Conservation (phyloP, 495 filamentous ascomycete genomes). For the Xylaria grammica region DNA sequence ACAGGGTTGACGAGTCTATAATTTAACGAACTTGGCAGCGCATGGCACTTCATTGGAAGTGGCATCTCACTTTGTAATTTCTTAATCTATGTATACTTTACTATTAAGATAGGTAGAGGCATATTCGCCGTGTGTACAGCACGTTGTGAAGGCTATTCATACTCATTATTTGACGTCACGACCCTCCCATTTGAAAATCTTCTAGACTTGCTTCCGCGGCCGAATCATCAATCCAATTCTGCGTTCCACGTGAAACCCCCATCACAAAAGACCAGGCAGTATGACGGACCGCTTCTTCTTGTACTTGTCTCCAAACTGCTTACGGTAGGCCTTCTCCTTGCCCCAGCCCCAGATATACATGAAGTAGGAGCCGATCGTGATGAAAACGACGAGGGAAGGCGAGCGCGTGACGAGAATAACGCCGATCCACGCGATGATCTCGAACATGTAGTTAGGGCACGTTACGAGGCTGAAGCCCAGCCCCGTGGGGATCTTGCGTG, state of each 20-base stretch:
- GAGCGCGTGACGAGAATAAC: constrained; percentile 77
- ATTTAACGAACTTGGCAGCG: neutral
- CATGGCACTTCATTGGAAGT: neutral
- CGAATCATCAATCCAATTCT: neutral
- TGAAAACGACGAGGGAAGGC: constrained; percentile 75
- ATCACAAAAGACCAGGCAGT: constrained; percentile 67
- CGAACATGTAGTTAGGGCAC: constrained; percentile 97
- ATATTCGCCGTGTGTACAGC: neutral
- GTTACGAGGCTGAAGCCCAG: constrained; percentile 88
- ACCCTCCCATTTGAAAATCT: neutral
- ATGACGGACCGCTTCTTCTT: constrained; percentile 84
- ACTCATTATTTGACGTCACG: neutral
- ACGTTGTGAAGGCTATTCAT: neutral
- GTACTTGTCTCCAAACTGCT: constrained; percentile 89
- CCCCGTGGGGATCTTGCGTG: constrained; percentile 84
- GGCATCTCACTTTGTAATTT: neutral
- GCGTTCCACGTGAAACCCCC: no score
- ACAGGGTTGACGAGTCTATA: neutral
- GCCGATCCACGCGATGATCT: constrained; percentile 83
- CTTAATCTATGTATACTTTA: constrained; percentile 5
- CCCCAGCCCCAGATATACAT: constrained; percentile 89
- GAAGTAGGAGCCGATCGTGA: constrained; percentile 66
- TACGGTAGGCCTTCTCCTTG: constrained; percentile 89
- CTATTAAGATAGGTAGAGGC: neutral
- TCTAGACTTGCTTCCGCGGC: neutral